Evolutionary conservation across 257 asterid genomes (phyloP).

Genomic region (Linderniella brevidens): DNA sequence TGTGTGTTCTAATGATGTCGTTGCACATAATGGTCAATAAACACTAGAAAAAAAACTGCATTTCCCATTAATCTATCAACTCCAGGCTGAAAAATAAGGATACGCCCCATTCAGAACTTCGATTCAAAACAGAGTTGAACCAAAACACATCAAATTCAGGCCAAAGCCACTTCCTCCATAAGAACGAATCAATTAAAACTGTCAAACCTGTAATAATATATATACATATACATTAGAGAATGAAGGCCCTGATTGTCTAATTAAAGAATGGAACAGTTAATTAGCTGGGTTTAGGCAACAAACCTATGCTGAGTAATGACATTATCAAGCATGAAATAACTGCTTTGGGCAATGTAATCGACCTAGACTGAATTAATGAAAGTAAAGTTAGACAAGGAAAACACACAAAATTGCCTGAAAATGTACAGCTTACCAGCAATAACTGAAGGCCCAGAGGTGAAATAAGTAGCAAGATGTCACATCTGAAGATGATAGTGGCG

Average conservation of each 20-base stretch:
- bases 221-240: constrained; percentile 6
- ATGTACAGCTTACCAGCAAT: constrained; percentile 48
- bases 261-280: background rate
- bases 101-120: constrained; percentile 99
- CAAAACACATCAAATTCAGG: constrained; percentile 93
- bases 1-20: no score
- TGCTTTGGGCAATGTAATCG: constrained; percentile 72
- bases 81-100: constrained; percentile 24
- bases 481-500: constrained; percentile 77
- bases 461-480: constrained; percentile 72
- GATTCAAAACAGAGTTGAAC: constrained; percentile 92
- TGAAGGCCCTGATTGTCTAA: constrained; percentile 5
- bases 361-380: constrained; percentile 49
- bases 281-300: constrained; percentile 14
- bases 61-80: no score
- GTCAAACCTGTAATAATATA: constrained; percentile 53
- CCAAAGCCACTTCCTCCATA: constrained; percentile 79
- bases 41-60: no score
- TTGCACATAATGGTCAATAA: no score
- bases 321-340: constrained; percentile 36
- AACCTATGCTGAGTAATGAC: constrained; percentile 59
- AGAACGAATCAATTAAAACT: constrained; percentile 48
- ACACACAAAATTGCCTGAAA: constrained; percentile 9
- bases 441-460: constrained; percentile 75
- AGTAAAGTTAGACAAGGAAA: constrained; percentile 12